A percentile compares a stretch with the other conserved stretches of the same genome.
Evolutionary conservation across 202 grass and related monocot genomes (phyloP).

Genomic region (Setaria italica): DNA sequence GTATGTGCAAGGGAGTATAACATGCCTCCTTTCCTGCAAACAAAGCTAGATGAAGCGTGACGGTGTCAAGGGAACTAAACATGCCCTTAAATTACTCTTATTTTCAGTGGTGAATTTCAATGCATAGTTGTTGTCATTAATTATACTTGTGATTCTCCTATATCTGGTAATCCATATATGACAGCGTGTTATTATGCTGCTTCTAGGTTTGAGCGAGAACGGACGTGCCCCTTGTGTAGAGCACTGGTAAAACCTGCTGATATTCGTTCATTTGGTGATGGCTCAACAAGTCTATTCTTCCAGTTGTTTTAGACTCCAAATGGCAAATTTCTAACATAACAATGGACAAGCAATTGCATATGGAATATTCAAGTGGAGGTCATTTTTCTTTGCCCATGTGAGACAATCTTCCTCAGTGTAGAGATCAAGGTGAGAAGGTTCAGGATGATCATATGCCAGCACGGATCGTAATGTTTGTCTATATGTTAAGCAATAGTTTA

Average conservation of each 20-base stretch:
- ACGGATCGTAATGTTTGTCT: conserved; percentile 20
- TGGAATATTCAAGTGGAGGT: conserved; percentile 13
- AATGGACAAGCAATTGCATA: conserved; percentile 37
- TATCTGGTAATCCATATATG: neutral
- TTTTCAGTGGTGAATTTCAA: conserved; percentile 16
- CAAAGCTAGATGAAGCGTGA: neutral
- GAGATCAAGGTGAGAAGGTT: conserved; percentile 37
- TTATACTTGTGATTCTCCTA: conserved; percentile 23
- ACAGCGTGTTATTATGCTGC: conserved; percentile 23
- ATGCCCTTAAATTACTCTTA: conserved; percentile 12
- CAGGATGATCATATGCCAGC: conserved; percentile 19
- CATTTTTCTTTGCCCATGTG: conserved; percentile 25
- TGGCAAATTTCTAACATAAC: conserved; percentile 54
- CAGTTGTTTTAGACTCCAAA: conserved; percentile 76
- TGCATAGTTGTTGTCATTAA: conserved; percentile 22
- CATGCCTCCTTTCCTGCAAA: neutral
- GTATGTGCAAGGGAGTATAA: neutral
- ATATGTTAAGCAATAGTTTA: conserved; percentile 52
- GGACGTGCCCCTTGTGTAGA: conserved; percentile 90
- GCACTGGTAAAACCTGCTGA: conserved; percentile 94
- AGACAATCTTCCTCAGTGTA: conserved; percentile 27
- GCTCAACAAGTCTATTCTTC: conserved; percentile 92
- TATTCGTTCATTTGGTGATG: conserved; percentile 95
- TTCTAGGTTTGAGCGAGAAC: conserved; percentile 92
- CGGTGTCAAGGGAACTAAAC: neutral